Conservation (phyloP, 2,329 filamentous ascomycete genomes). For the Calonectria pseudoreteaudii region DNA sequence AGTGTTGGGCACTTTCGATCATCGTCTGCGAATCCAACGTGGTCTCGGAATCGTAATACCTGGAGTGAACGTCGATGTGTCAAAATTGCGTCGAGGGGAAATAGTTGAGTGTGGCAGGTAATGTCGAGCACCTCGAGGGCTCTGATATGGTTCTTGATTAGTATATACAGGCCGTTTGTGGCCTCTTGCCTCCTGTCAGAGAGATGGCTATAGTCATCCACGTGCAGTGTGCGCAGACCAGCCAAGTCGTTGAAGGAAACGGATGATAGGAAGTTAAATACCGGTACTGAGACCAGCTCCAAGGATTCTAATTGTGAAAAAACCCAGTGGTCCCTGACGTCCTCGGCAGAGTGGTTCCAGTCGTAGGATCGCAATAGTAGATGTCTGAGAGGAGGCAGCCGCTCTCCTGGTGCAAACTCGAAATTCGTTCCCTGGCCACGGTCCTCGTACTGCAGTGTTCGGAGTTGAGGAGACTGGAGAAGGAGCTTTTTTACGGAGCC, state of each 20-base stretch:
- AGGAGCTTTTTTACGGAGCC: slow-evolving; percentile 58
- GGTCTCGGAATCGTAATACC: slow-evolving; percentile 57
- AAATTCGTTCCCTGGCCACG: slow-evolving; percentile 60
- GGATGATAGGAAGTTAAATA: slow-evolving; percentile 58
- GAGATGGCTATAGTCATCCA: slow-evolving; percentile 59
- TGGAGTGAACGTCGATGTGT: slow-evolving; percentile 53
- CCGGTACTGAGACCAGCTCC: slow-evolving; percentile 56
- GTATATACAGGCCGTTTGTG: slow-evolving; percentile 51
- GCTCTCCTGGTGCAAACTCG: slow-evolving; percentile 52
- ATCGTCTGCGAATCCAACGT: slow-evolving; percentile 59
- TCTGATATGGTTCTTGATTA: slow-evolving; percentile 53
- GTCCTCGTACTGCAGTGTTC: slow-evolving; percentile 57
- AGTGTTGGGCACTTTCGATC: slow-evolving; percentile 56
- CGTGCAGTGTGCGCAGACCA: slow-evolving; percentile 51
- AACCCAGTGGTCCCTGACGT: slow-evolving; percentile 58
- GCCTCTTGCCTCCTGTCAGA: slow-evolving; percentile 53
- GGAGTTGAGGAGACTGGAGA: slow-evolving; percentile 48
- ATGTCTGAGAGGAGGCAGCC: slow-evolving; percentile 56
- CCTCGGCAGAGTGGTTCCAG: slow-evolving; percentile 56
- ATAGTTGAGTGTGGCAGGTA: slow-evolving; percentile 54
- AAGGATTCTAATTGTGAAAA: slow-evolving; percentile 57
- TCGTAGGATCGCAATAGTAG: slow-evolving; percentile 60
- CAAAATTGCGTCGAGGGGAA: slow-evolving; percentile 54
- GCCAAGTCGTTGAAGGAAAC: slow-evolving; percentile 52
- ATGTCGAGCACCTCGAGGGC: slow-evolving; percentile 54